These are phyloP conservation scores for Grifola frondosa DNA, from an alignment of 1,284 basidiomycete species.

Conservation along the genomic window DNA sequence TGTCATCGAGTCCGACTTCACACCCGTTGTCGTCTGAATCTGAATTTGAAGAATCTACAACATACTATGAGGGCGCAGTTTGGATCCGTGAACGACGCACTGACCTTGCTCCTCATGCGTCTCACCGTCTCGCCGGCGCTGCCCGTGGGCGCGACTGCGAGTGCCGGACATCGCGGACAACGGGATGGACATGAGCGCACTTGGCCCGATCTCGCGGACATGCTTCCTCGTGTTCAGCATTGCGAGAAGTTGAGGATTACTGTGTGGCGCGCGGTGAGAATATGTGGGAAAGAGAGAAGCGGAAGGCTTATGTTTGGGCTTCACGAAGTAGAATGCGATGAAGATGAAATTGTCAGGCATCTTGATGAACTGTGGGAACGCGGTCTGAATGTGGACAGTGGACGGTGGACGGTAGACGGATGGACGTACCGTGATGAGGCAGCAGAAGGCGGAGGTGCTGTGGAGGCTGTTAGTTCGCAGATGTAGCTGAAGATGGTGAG, in stretches of 20 bases:
- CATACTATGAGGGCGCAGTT: no score
- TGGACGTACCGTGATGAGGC: background rate
- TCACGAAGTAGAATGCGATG: background rate
- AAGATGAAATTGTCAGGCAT: background rate
- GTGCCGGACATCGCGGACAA: conserved; percentile 10
- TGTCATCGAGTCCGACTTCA: conserved; percentile 15
- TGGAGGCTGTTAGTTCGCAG: background rate
- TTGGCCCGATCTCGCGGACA: conserved; percentile 10
- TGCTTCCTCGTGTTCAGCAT: conserved; percentile 8
- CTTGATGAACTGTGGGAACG: background rate
- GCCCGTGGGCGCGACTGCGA: conserved; percentile 6
- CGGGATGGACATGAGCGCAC: conserved; percentile 14
- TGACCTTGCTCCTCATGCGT: no score
- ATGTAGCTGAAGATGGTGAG: no score
- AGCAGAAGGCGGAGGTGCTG: background rate
- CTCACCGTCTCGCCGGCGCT: conserved; percentile 2
- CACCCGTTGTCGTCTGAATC: conserved; percentile 13
- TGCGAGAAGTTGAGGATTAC: conserved; percentile 19
- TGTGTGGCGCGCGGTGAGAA: background rate
- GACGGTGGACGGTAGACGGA: background rate
- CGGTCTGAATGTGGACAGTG: no score
- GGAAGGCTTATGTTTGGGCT: background rate
- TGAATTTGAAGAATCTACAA: conserved; percentile 13
- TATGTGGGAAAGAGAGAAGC: background rate
- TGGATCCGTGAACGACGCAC: no score